Percentiles rank a stretch among this genome's conserved stretches.
phyloP scores from a whole-genome alignment of 495 filamentous ascomycete species.

The Astrocystis sublimbata region DNA sequence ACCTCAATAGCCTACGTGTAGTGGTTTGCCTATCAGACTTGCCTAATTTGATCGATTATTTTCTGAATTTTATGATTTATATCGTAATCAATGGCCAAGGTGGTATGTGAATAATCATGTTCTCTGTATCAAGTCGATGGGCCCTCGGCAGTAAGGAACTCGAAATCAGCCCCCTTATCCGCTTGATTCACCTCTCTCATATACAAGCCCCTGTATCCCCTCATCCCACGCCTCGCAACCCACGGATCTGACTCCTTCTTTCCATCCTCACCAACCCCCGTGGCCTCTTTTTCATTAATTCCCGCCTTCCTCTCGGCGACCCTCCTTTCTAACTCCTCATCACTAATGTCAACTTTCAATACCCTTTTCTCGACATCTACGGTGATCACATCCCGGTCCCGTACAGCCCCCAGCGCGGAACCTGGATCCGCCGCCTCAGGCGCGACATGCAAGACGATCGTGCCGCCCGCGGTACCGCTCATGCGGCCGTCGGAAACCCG shows the following conservation, averaged over 20 bases:
- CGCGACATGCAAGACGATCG: conserved; percentile 65
- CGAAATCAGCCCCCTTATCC: conserved; percentile 64
- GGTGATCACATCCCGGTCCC: conserved; percentile 58
- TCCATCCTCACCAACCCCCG: background rate
- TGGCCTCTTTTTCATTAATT: background rate
- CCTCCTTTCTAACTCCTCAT: conserved; percentile 48
- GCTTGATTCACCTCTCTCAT: conserved; percentile 65
- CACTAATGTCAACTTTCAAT: conserved; percentile 50
- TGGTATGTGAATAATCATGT: background rate
- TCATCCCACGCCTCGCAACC: conserved; percentile 40
- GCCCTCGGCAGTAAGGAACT: conserved; percentile 58
- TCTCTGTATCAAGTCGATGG: conserved; percentile 1
- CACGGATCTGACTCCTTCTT: conserved; percentile 30
- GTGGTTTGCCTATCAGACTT: background rate
- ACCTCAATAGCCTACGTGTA: background rate
- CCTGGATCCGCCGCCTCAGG: conserved; percentile 60
- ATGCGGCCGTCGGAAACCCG: conserved; percentile 66
- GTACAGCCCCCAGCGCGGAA: conserved; percentile 60
- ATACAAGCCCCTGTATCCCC: conserved; percentile 67
- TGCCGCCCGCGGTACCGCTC: conserved; percentile 69
- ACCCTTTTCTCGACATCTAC: conserved; percentile 51
- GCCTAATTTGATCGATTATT: too few species aligned
- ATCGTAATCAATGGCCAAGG: background rate
- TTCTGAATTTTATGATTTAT: background rate
- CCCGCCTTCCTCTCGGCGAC: conserved; percentile 37